Conservation (phyloP, 352 stramenopile species). For the Detonula confervacea region DNA sequence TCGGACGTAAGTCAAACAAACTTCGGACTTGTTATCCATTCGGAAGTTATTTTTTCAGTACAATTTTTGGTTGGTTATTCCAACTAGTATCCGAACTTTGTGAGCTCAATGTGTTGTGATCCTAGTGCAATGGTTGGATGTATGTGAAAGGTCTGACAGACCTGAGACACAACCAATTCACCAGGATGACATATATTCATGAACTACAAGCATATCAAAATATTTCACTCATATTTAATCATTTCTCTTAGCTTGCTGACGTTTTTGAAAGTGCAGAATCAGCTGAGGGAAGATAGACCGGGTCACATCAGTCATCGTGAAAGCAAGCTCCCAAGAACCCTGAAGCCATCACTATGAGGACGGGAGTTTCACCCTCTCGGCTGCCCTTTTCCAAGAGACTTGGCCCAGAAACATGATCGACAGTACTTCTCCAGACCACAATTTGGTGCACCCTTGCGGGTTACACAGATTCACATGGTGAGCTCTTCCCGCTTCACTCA, state of each 20-base stretch:
- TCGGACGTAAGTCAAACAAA: conserved; percentile 1
- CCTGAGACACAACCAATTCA: conserved; percentile 5
- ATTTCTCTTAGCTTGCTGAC: background rate
- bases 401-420: conserved; percentile 42
- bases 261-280: no score
- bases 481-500: conserved; percentile 87
- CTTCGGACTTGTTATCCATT: conserved; percentile 5
- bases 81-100: conserved; percentile 5
- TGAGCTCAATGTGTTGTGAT: conserved; percentile 7
- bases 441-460: conserved; percentile 56
- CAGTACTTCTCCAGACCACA: conserved; percentile 79
- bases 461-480: conserved; percentile 83
- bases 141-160: conserved; percentile 4
- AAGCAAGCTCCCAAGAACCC: no score
- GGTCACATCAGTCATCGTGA: no score
- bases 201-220: conserved; percentile 8
- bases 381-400: conserved; percentile 83
- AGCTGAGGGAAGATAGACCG: no score
- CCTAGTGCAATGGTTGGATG: conserved; percentile 1
- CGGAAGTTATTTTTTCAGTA: conserved; percentile 6
- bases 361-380: conserved; percentile 88
- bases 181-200: conserved; percentile 7
- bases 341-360: conserved; percentile 42
- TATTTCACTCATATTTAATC: conserved; percentile 8
- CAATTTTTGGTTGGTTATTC: conserved; percentile 8